These are phyloP conservation scores for Sporothrix brasiliensis DNA, from an alignment of 2,329 filamentous ascomycete species.

Conservation along the genomic window DNA sequence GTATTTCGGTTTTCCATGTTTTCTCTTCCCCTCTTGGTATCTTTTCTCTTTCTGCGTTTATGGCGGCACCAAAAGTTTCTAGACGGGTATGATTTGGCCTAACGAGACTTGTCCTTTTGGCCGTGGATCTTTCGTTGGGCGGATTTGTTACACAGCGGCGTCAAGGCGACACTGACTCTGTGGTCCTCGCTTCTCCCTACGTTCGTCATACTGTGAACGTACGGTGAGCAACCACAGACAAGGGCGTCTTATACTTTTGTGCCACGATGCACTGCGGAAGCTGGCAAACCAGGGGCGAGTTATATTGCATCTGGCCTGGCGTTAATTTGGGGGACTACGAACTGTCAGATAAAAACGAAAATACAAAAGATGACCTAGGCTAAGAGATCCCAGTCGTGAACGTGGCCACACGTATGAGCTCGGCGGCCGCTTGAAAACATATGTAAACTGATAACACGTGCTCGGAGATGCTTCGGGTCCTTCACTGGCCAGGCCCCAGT, in stretches of 20 bases:
- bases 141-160: background rate
- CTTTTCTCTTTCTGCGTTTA: conserved; percentile 21
- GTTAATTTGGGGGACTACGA: conserved; percentile 26
- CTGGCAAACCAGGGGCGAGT: conserved; percentile 19
- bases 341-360: conserved; percentile 26
- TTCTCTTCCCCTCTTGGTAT: background rate
- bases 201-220: too few relatives aligned
- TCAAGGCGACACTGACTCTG: background rate
- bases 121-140: conserved; percentile 1
- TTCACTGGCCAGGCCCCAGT: background rate
- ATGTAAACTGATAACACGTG: background rate
- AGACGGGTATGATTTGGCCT: conserved; percentile 22
- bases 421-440: too few relatives aligned
- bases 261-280: conserved; percentile 4
- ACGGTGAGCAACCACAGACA: conserved; percentile 6
- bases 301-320: conserved; percentile 30
- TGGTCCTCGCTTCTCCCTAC: background rate
- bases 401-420: too few relatives aligned
- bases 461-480: conserved; percentile 4
- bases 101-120: conserved; percentile 22
- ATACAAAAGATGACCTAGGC: background rate
- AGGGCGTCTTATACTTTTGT: background rate
- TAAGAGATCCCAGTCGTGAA: background rate
- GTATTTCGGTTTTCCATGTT: too few relatives aligned
- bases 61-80: conserved; percentile 28